Conservation (phyloP, 176 grass and related monocot species). For the Cocos nucifera region DNA sequence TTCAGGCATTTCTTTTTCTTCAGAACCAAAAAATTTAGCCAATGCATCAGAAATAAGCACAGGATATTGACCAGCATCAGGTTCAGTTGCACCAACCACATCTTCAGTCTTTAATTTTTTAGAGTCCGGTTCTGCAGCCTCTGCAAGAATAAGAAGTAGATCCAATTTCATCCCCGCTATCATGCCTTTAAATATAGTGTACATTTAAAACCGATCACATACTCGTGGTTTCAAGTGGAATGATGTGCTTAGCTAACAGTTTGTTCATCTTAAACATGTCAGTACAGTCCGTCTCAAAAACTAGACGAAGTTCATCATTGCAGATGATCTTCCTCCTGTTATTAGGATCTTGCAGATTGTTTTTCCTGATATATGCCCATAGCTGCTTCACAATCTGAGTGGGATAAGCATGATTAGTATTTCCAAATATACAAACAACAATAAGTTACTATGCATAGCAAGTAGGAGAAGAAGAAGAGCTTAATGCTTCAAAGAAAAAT, state of each 20-base stretch:
- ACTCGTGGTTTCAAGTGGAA: slow-evolving; percentile 44
- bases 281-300: slow-evolving; percentile 89
- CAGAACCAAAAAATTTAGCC: slow-evolving; percentile 65
- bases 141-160: slow-evolving; percentile 30
- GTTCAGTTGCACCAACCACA: slow-evolving; percentile 19
- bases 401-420: neutral
- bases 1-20: slow-evolving; percentile 45
- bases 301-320: slow-evolving; percentile 78
- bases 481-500: slow-evolving; percentile 1
- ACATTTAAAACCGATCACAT: too few species aligned
- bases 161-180: neutral
- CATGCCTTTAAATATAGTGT: too few species aligned
- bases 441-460: too few species aligned
- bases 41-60: slow-evolving; percentile 64
- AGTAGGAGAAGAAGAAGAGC: neutral
- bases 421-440: slow-evolving; percentile 1
- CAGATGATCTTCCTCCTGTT: slow-evolving; percentile 99
- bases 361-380: slow-evolving; percentile 92
- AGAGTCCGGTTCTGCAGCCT: slow-evolving; percentile 28
- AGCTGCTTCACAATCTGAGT: slow-evolving; percentile 95
- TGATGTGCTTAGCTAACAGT: slow-evolving; percentile 95
- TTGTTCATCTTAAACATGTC: slow-evolving; percentile 99
- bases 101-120: slow-evolving; percentile 46
- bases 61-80: slow-evolving; percentile 28
- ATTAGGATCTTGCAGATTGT: slow-evolving; percentile 98